phyloP scores from a whole-genome alignment of 768 basidiomycete genomes.

The Trametes elegans region DNA sequence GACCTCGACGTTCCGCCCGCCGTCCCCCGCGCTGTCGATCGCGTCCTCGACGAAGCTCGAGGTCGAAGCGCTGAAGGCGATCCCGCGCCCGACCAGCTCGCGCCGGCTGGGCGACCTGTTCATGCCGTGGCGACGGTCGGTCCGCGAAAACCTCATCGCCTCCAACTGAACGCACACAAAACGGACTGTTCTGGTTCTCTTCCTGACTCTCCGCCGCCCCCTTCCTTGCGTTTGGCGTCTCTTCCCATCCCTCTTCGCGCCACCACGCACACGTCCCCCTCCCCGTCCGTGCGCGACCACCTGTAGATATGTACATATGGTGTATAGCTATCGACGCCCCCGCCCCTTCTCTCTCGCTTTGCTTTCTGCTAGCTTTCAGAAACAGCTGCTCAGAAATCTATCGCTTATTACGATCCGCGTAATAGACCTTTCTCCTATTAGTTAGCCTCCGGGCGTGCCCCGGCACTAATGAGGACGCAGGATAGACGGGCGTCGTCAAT shows the following conservation, averaged over 20 bases:
- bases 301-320: conserved; percentile 14
- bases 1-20: background rate
- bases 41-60: conserved; percentile 6
- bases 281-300: background rate
- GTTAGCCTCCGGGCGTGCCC: background rate
- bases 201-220: too few relatives aligned
- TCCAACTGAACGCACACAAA: background rate
- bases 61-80: background rate
- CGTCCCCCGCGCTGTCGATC: conserved; percentile 4
- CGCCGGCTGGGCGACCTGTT: conserved; percentile 4
- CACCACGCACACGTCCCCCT: background rate
- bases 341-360: background rate
- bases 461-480: background rate
- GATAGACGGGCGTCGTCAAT: background rate
- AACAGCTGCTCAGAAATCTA: background rate
- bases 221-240: too few relatives aligned
- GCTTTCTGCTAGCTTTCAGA: conserved; percentile 2
- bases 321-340: conserved; percentile 1
- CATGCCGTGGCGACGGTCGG: conserved; percentile 1
- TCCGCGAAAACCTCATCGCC: background rate
- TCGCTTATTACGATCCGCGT: conserved; percentile 1
- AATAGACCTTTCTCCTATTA: background rate
- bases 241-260: background rate
- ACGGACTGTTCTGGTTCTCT: too few relatives aligned
- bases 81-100: conserved; percentile 4